Evolutionary conservation across 78 protist genomes (phyloP).

Genomic region (Dictyostelium firmibasis): DNA sequence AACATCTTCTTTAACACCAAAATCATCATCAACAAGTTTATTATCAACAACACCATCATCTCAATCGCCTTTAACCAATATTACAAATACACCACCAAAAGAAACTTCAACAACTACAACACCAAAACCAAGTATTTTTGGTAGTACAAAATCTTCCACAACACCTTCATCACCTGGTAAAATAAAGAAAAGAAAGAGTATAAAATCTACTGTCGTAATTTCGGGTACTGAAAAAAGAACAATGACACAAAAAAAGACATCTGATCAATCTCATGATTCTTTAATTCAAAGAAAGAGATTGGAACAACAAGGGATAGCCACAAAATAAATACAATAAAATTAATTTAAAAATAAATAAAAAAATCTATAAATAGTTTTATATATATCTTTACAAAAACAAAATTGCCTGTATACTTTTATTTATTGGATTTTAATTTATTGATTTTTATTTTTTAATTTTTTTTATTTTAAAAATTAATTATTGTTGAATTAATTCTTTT

Average conservation of each 20-base stretch:
- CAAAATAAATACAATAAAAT: background rate
- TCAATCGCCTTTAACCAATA: background rate
- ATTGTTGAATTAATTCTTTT: no score
- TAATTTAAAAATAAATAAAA: background rate
- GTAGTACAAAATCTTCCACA: background rate
- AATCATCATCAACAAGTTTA: background rate
- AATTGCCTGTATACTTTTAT: no score
- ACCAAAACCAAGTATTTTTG: background rate
- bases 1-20: background rate
- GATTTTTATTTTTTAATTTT: background rate
- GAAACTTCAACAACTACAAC: background rate
- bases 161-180: background rate
- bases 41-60: background rate
- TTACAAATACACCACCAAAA: slow-evolving; percentile 17
- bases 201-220: slow-evolving; percentile 1
- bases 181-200: slow-evolving; percentile 34
- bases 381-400: no score
- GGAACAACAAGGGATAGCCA: background rate
- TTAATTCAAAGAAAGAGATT: background rate
- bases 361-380: no score
- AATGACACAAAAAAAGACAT: background rate
- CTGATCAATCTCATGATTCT: background rate
- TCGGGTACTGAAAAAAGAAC: slow-evolving; percentile 27
- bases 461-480: background rate
- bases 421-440: no score